Base-by-base conservation (phyloP, 441 rosid species). In the Iberis amara region DNA sequence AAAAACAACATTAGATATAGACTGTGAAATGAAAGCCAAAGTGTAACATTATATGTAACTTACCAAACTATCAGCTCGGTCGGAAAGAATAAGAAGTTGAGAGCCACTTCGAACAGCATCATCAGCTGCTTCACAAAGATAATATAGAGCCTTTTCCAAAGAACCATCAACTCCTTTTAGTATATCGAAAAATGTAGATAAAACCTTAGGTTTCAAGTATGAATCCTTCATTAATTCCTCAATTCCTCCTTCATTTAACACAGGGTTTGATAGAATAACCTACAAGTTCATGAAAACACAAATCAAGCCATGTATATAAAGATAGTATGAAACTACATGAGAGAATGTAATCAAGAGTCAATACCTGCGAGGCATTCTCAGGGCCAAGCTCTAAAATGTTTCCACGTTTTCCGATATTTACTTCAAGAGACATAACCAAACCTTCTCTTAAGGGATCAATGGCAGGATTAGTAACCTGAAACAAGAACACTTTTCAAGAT, bases 381-480 rank as follows among this genome's bases (percentile, higher is more conserved):
- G 99, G 92, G 41, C 97, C 97, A 65, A 77, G 77, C 79, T 80
- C 99, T 73, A 92, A 68, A 56, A 92, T 86, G 66, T 92, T 92
- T 67, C 97, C 66, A 68, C 99, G 85, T 79, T 83, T 89, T 43
- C 99, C 99, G 57, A 92, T 75, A 61, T 83, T 92, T 59, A 92
- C 80, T 73, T 92, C 97, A 61, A 92, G 97, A 59, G 99, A 92
- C 99, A 92, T 89, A 63, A 92, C 99, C 58, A 92, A 72, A 39
- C 99, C 97, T 76, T 92, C 99, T 66, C 99, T 79, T 14, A 92
- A 86, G 36, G 99, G 99, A 50, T 92, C 99, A 64, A 92, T 92
- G 68, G 99, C 96, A 37, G 99, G 99, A 73, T 92, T 92, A 58
- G 99, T 92, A 39, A 92, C 99, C 97, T 92, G 77, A 46, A 57